phyloP scores from a whole-genome alignment of 345 rosid genomes.

The Reutealis trisperma region DNA sequence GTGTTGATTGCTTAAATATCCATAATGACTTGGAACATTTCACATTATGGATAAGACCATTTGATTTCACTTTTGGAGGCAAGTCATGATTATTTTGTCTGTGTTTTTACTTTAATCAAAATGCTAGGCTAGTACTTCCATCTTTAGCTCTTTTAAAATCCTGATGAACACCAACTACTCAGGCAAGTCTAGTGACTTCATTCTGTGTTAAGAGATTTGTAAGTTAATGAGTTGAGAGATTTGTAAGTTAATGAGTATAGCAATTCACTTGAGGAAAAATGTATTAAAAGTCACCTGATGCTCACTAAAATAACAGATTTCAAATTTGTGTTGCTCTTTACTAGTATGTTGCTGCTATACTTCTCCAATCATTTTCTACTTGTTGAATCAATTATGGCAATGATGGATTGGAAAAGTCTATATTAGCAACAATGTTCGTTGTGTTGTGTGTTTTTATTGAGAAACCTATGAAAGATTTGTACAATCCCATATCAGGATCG shows the following conservation, averaged over 20 bases:
- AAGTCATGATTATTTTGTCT: neutral
- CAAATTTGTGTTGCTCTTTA: neutral
- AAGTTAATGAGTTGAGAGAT: no score
- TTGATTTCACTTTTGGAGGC: neutral
- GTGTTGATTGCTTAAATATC: no score
- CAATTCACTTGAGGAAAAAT: no score
- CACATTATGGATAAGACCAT: no score
- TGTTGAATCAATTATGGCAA: neutral
- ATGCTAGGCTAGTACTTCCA: neutral
- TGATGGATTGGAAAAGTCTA: neutral
- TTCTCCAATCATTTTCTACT: neutral
- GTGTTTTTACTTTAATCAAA: neutral
- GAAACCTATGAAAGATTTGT: neutral
- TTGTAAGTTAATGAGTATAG: no score
- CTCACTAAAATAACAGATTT: neutral
- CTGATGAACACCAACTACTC: neutral
- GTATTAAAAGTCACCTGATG: no score
- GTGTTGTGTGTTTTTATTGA: neutral
- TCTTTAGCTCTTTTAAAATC: neutral
- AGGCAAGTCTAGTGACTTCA: no score
- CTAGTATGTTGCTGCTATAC: neutral
- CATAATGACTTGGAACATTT: no score
- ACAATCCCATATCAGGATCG: constrained; percentile 57
- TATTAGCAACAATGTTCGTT: no score
- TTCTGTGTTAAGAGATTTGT: no score